phyloP scores from a whole-genome alignment of 108 stramenopile genomes.

The Cyclotella kingstonii region DNA sequence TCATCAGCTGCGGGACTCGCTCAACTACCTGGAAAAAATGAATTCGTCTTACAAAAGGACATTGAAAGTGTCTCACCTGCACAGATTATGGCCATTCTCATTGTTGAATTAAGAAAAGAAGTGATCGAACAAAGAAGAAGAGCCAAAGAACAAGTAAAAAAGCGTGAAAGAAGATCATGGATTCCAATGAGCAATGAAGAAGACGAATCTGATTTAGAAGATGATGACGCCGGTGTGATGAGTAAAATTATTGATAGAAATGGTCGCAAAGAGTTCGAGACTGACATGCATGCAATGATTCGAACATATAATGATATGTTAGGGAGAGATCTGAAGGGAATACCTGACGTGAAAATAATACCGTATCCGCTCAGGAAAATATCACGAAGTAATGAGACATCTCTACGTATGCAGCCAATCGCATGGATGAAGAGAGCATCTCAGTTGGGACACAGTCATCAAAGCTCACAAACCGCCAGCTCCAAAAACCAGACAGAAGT shows the following conservation, averaged over 20 bases:
- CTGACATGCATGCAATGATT: slow-evolving; percentile 50
- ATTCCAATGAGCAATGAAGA: slow-evolving; percentile 10
- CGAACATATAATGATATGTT: slow-evolving; percentile 59
- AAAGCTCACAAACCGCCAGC: no score
- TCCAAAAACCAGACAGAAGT: no score
- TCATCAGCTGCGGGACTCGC: slow-evolving; percentile 39
- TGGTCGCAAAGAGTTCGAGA: slow-evolving; percentile 44
- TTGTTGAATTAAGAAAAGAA: slow-evolving; percentile 60
- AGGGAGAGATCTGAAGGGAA: slow-evolving; percentile 42
- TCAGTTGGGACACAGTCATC: no score
- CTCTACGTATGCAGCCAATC: no score
- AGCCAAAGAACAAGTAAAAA: slow-evolving; percentile 27
- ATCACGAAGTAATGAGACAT: not conserved
- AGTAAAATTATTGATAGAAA: slow-evolving; percentile 32
- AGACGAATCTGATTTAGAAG: slow-evolving; percentile 19
- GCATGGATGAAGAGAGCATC: no score
- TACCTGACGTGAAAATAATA: slow-evolving; percentile 29
- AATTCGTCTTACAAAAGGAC: not conserved
- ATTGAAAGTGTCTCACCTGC: slow-evolving; percentile 47
- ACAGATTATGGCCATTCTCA: slow-evolving; percentile 67
- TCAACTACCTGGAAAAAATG: slow-evolving; percentile 10
- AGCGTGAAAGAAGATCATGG: slow-evolving; percentile 11
- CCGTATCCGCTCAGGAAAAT: slow-evolving; percentile 5
- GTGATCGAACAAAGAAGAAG: slow-evolving; percentile 35
- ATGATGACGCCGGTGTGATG: slow-evolving; percentile 38